Evolutionary conservation across 768 basidiomycete species (phyloP), one percentile per base, ranked within the genome.

Genomic region (Phlegmacium glaucopus): DNA sequence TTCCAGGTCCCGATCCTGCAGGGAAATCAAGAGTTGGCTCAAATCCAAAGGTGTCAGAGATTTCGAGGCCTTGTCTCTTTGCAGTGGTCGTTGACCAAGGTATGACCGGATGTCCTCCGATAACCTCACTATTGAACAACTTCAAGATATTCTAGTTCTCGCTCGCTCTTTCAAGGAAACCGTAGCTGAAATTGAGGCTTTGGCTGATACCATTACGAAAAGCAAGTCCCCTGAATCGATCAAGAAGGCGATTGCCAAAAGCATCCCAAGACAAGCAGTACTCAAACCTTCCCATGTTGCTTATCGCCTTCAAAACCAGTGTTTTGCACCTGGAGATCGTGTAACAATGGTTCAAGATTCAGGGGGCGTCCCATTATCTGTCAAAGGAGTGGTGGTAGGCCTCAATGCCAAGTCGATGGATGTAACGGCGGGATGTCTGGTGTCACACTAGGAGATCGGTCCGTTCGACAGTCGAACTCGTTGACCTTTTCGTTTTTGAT

Each of bases 391-490:
- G 12, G 94, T 98, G 18, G 80, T 98, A 44, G 91, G 94, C 11
- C 67, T 99, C 58, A 90, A 85, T 57, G 69, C 85, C 2, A 89
- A 86, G 60, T 82, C 87, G 4, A 87, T 98, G 79, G 96, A 98
- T 63, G 87, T 98, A 17, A 79, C 95, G n/a, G 0, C 98, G 96
- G 90, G 96, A 90, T 99, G 82, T 84, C 92, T 16, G 96, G 96
- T 6, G 76, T 79, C 2, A 96, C 90, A 0, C 71, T 98, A 9
- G 83, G 84, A 4, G 90, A 90, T 58, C 76, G 94, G 89, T 92
- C 57, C 16, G 61, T 59, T 16, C 12, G 28, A n/a, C n/a, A n/a
- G n/a, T n/a, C n/a, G n/a, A n/a, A n/a, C n/a, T n/a, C n/a, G n/a
- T n/a, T n/a, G 16, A 28, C 48, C 38, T 26, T 15, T 30, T 10